Base-by-base conservation (phyloP, 164 flowering plant genomes). In the Protea cynaroides region DNA sequence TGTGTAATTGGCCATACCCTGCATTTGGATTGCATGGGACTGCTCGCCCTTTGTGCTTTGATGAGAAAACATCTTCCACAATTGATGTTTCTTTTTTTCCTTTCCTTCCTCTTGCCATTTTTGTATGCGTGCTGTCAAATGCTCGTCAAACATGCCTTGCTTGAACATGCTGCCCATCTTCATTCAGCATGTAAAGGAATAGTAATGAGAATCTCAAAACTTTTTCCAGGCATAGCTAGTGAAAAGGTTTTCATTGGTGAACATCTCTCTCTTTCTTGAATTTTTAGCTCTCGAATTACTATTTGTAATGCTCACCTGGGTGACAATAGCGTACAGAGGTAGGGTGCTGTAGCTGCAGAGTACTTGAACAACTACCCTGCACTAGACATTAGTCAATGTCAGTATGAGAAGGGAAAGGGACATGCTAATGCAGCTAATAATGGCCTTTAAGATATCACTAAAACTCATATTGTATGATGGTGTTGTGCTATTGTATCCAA, bases 301-400 rank as follows among this genome's bases (percentile, higher is more conserved):
- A n/a, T n/a, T n/a, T n/a, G n/a, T n/a, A 11, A 44, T n/a, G 57
- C 75, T 59, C 65, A 93, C 97, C 92, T 94, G 98, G 19, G 95
- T 84, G 55, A 94, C 97, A 57, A 94, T 79, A 37, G 95, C 98
- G 70, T 90, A 93, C 22, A 93, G 81, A 6, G 98, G 98, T 34
- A 93, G 82, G 19, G 98, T 90, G 72, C 97, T 89, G 75, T 89
- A 86, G 71, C 97, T 94, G 79, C 98, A 94, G 23, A 94, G 88
- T 0, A 87, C 83, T 74, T 94, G 96, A 60, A 94, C 74, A 69
- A 89, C 58, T 19, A 85, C 84, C 37, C 98, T 94, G 70, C 53
- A 56, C 25, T 17, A 58, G 44, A 8, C 66, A 44, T 1, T 49
- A 47, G n/a, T 25, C 7, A 38, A 51, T 40, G 59, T 69, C 15